A percentile compares a stretch with the other conserved stretches of the same genome.
Conservation (phyloP, 2,329 filamentous ascomycete species). For the Colletotrichum sp. region DNA sequence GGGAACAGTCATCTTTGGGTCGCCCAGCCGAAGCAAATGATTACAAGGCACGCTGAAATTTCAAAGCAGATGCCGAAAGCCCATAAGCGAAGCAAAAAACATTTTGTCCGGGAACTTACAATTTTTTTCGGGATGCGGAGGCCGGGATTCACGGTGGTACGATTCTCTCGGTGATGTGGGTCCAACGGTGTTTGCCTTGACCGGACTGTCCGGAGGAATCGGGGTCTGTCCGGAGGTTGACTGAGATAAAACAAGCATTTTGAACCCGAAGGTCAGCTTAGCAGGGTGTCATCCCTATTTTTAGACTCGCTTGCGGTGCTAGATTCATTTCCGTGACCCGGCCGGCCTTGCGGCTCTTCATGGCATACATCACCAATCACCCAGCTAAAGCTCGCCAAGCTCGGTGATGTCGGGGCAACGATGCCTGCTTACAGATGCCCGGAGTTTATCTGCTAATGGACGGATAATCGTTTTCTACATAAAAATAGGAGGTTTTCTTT, state of each 20-base stretch:
- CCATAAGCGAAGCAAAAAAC: rapidly evolving
- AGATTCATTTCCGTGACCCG: background rate
- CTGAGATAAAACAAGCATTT: background rate
- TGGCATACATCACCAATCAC: background rate
- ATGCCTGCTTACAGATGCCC: background rate
- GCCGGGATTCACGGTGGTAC: background rate
- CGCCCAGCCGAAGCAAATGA: background rate
- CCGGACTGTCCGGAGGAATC: background rate
- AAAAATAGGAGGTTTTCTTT: rapidly evolving
- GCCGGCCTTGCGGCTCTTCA: background rate
- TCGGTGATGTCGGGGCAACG: background rate
- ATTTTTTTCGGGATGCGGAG: background rate
- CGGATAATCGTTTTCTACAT: background rate
- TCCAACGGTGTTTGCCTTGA: background rate
- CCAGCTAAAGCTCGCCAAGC: background rate
- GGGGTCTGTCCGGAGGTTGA: background rate
- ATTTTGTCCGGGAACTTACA: background rate
- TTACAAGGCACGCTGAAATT: background rate
- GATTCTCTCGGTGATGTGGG: background rate
- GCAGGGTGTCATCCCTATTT: background rate
- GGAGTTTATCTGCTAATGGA: background rate
- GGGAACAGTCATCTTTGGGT: background rate
- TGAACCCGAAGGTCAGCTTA: background rate
- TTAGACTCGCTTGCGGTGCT: background rate
- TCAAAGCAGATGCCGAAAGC: background rate